Percentiles rank a stretch among this genome's conserved stretches.
These are phyloP conservation scores for Daldinia eschscholtzii DNA, from an alignment of 2,329 filamentous ascomycete species.

Conservation along the genomic window DNA sequence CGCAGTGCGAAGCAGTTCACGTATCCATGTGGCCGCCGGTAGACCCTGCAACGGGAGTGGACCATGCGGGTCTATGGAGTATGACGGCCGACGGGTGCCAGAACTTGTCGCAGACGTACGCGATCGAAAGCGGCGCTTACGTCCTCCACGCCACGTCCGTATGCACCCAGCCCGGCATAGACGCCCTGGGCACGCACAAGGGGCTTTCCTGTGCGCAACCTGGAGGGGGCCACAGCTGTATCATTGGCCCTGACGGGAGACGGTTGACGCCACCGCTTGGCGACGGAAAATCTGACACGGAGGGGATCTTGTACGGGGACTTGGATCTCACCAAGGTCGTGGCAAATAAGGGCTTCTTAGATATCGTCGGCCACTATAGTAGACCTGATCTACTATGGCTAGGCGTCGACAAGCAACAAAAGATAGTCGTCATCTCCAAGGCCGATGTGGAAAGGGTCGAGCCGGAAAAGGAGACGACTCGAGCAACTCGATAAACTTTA, in stretches of 20 bases:
- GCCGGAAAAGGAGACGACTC: background rate
- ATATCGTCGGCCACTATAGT: background rate
- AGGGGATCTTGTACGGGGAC: slow-evolving; percentile 63
- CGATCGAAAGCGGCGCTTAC: slow-evolving; percentile 67
- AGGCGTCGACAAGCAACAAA: slow-evolving; percentile 50
- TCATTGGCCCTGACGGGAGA: slow-evolving; percentile 65
- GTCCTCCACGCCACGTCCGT: slow-evolving; percentile 67
- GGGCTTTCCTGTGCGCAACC: slow-evolving; percentile 57
- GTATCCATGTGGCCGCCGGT: slow-evolving; percentile 62
- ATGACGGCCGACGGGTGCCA: slow-evolving; percentile 56
- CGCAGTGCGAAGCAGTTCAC: slow-evolving; percentile 61
- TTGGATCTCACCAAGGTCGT: slow-evolving; percentile 51
- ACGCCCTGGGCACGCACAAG: slow-evolving; percentile 57
- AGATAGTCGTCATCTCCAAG: slow-evolving; percentile 37
- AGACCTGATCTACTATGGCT: slow-evolving; percentile 59
- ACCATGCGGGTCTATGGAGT: slow-evolving; percentile 47
- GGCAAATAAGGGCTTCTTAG: background rate
- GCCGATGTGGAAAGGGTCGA: slow-evolving; percentile 6
- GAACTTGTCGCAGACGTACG: slow-evolving; percentile 65
- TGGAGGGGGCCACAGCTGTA: slow-evolving; percentile 59
- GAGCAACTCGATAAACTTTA: background rate
- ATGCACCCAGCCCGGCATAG: slow-evolving; percentile 59
- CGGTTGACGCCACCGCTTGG: slow-evolving; percentile 55
- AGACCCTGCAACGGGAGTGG: slow-evolving; percentile 33
- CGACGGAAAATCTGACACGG: slow-evolving; percentile 53